Percentiles rank a stretch among this genome's conserved stretches.
phyloP scores from a whole-genome alignment of 768 basidiomycete species.

The Lentinula raphanica region DNA sequence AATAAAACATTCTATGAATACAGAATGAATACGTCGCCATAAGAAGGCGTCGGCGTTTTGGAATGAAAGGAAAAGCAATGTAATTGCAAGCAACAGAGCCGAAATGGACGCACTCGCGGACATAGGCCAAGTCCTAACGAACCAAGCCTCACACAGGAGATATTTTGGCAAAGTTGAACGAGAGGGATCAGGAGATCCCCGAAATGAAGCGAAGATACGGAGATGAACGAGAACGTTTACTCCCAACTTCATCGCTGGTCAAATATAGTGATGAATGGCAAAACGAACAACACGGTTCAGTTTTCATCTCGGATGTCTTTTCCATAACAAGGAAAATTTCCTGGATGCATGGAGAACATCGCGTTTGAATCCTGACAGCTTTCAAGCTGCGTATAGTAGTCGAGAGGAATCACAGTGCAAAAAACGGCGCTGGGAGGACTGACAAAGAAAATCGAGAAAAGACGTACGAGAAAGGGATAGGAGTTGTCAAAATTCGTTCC shows the following conservation, averaged over 20 bases:
- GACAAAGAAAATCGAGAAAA: too few species aligned
- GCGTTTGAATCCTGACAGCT: too few species aligned
- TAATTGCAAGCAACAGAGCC: not conserved
- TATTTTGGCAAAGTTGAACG: not conserved
- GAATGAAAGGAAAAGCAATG: not conserved
- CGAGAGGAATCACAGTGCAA: too few species aligned
- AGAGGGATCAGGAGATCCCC: not conserved
- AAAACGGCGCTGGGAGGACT: too few species aligned
- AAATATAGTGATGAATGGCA: not conserved
- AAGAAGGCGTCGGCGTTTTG: not conserved
- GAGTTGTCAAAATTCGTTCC: slow-evolving; percentile 70
- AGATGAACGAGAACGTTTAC: too few species aligned
- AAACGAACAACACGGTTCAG: not conserved
- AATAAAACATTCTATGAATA: not conserved
- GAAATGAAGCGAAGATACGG: not conserved
- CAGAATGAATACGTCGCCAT: not conserved
- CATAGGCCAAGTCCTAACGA: not conserved
- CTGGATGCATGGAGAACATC: too few species aligned
- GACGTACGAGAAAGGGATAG: slow-evolving; percentile 68
- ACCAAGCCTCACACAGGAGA: not conserved
- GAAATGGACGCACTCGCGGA: not conserved
- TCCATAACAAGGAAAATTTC: too few species aligned
- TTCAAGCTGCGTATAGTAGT: too few species aligned
- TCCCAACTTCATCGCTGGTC: too few species aligned
- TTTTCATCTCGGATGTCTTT: not conserved